Conservation (phyloP, 768 basidiomycete species). For the Hygrophorus pudorinus region DNA sequence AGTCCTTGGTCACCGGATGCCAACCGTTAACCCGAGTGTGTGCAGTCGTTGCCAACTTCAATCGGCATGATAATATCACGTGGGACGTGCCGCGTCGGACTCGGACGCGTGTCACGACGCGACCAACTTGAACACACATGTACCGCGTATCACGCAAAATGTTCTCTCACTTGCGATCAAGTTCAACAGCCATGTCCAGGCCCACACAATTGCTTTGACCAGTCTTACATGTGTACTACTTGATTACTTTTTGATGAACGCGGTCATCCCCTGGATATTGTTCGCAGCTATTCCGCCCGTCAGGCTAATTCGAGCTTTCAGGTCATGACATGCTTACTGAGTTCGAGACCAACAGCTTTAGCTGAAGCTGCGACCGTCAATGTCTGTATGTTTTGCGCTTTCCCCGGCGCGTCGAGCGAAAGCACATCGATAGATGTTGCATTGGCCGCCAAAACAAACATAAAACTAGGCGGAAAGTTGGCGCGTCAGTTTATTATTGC, state of each 20-base stretch:
- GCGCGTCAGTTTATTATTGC: not conserved
- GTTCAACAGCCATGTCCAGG: no score
- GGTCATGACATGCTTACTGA: conserved; percentile 20
- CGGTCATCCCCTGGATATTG: conserved; percentile 29
- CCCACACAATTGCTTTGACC: no score
- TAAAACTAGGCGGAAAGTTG: conserved; percentile 21
- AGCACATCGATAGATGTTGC: conserved; percentile 30
- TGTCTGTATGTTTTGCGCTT: conserved; percentile 20
- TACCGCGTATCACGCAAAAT: no score
- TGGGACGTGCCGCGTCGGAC: no score
- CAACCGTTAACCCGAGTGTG: no score
- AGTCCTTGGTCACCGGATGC: no score
- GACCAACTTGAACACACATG: no score
- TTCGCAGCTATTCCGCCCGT: conserved; percentile 14
- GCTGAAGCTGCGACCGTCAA: conserved; percentile 24
- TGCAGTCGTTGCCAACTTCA: no score
- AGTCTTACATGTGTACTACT: no score
- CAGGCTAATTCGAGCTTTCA: not conserved
- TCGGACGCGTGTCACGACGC: no score
- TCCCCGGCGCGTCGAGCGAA: conserved; percentile 27
- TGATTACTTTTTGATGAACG: conserved; percentile 16
- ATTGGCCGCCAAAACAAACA: conserved; percentile 30
- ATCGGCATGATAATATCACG: no score
- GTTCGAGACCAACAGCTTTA: conserved; percentile 20
- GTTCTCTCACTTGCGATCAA: no score